These are phyloP conservation scores for Urostyla sp. DNA, from an alignment of 73 alveolate genomes.

Conservation along the genomic window DNA sequence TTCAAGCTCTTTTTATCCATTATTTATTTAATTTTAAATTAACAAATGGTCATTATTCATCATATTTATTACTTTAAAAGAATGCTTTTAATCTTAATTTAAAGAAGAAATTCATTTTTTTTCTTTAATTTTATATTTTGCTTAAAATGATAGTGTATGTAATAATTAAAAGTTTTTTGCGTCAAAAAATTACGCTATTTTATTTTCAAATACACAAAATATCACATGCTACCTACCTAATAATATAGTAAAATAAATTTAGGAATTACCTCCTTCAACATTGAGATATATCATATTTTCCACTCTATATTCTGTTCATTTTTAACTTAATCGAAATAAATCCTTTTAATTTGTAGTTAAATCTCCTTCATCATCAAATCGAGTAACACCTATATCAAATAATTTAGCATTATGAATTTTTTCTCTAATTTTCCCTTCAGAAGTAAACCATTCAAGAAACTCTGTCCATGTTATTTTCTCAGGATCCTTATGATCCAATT, in stretches of 20 bases:
- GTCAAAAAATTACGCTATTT: slow-evolving; percentile 41
- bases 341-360: background rate
- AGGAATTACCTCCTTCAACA: slow-evolving; percentile 1
- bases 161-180: background rate
- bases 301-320: slow-evolving; percentile 41
- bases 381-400: slow-evolving; percentile 18
- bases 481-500: slow-evolving; percentile 26
- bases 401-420: slow-evolving; percentile 37
- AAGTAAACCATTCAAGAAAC: slow-evolving; percentile 43
- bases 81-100: too few relatives aligned
- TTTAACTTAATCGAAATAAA: slow-evolving; percentile 17
- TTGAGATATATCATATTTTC: slow-evolving; percentile 17
- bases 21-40: too few relatives aligned
- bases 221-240: background rate
- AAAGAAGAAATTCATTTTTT: too few relatives aligned
- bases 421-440: slow-evolving; percentile 39
- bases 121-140: slow-evolving; percentile 31
- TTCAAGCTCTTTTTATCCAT: too few relatives aligned
- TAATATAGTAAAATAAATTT: too few relatives aligned
- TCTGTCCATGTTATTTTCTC: slow-evolving; percentile 42
- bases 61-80: too few relatives aligned
- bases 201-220: slow-evolving; percentile 39
- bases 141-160: slow-evolving; percentile 36
- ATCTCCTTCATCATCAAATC: slow-evolving; percentile 17
- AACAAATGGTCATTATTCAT: too few relatives aligned